Conservation (phyloP, 345 rosid genomes). For the Salix arbutifolia region DNA sequence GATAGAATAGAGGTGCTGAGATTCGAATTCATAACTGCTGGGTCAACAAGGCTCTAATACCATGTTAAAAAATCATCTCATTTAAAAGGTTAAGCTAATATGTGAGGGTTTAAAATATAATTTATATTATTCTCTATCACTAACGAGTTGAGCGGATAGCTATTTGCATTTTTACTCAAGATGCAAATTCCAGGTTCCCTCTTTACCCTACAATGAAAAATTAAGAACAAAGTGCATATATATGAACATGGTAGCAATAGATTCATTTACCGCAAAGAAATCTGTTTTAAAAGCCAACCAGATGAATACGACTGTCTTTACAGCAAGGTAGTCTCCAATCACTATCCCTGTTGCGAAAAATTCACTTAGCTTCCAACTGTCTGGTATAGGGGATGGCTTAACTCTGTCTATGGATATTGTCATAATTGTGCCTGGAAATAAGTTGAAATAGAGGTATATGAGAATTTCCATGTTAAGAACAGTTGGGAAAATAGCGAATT, state of each 20-base stretch:
- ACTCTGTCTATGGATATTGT: conserved; percentile 93
- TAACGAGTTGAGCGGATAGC: neutral
- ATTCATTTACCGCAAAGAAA: conserved; percentile 50
- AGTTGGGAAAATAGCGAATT: neutral
- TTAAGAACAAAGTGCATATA: neutral
- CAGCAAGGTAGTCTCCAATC: conserved; percentile 68
- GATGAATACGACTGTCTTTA: conserved; percentile 68
- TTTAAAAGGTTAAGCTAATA: too few species aligned
- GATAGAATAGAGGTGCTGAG: too few species aligned
- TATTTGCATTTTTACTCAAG: neutral
- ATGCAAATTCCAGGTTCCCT: neutral
- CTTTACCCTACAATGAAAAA: neutral
- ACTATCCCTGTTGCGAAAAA: conserved; percentile 85
- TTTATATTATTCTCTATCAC: too few species aligned
- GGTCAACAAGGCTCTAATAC: too few species aligned
- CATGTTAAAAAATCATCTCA: too few species aligned
- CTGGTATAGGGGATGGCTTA: conserved; percentile 81
- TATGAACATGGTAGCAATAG: neutral
- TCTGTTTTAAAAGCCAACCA: conserved; percentile 55
- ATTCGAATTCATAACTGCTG: too few species aligned
- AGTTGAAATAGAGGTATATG: neutral
- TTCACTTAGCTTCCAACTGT: conserved; percentile 87
- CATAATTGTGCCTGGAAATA: conserved; percentile 67
- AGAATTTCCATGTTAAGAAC: neutral
- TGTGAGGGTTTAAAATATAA: too few species aligned